These are phyloP conservation scores for Fagus sylvatica DNA, from an alignment of 306 rosid species.

Conservation along the genomic window DNA sequence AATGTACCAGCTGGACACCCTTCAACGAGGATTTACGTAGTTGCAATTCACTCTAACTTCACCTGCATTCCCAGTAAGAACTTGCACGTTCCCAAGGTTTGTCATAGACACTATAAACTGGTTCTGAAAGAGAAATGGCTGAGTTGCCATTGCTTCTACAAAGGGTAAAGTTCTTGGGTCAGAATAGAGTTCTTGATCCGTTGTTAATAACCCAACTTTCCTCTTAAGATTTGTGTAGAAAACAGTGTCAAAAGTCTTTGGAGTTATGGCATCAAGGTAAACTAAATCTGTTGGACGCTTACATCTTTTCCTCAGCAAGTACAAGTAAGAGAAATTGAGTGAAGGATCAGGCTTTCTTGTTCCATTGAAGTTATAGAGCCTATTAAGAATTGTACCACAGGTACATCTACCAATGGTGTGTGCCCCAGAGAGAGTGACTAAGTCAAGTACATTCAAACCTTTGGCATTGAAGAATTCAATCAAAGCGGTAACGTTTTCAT, in stretches of 20 bases:
- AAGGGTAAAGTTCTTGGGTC: slow-evolving; percentile 70
- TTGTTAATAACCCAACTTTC: slow-evolving; percentile 67
- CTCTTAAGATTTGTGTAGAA: slow-evolving; percentile 63
- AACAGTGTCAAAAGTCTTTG: slow-evolving; percentile 61
- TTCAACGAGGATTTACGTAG: slow-evolving; percentile 41
- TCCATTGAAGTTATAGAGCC: slow-evolving; percentile 55
- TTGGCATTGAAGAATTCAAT: slow-evolving; percentile 37
- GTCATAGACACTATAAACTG: slow-evolving; percentile 82
- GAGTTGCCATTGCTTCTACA: slow-evolving; percentile 65
- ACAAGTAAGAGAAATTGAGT: slow-evolving; percentile 49
- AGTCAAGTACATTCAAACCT: slow-evolving; percentile 70
- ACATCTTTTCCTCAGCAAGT: slow-evolving; percentile 55
- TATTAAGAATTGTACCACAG: slow-evolving; percentile 48
- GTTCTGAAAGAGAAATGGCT: slow-evolving; percentile 57
- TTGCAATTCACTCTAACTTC: slow-evolving; percentile 77
- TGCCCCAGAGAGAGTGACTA: slow-evolving; percentile 82
- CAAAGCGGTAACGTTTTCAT: slow-evolving; percentile 64
- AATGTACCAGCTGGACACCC: neutral
- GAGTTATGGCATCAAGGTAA: slow-evolving; percentile 66
- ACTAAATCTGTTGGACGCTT: slow-evolving; percentile 38
- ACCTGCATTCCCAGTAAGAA: slow-evolving; percentile 68
- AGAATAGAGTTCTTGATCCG: slow-evolving; percentile 67
- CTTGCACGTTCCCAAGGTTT: slow-evolving; percentile 86
- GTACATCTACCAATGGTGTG: slow-evolving; percentile 83
- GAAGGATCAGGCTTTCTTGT: slow-evolving; percentile 69